phyloP scores from a whole-genome alignment of 163 green algal species.

The Chlamydomonas reinhardtii region DNA sequence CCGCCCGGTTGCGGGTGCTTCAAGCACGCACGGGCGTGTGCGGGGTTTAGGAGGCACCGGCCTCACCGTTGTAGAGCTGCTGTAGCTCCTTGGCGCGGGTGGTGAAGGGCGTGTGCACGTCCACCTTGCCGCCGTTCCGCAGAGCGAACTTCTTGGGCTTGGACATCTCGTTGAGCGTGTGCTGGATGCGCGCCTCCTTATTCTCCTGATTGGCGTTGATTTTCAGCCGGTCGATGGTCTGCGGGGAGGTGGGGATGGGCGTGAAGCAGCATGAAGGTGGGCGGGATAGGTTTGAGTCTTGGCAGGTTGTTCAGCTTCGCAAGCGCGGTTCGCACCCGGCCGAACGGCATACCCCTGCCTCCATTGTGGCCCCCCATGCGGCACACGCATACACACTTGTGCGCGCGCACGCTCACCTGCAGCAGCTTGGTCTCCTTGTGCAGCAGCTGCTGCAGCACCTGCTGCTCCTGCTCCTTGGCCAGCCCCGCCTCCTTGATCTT shows the following conservation, averaged over 20 bases:
- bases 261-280: neutral
- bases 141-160: conserved; percentile 81
- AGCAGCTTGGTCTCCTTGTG: conserved; percentile 92
- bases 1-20: too few relatives aligned
- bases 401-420: conserved; percentile 67
- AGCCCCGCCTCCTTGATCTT: conserved; percentile 75
- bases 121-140: conserved; percentile 66
- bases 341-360: too few relatives aligned
- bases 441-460: conserved; percentile 81
- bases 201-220: conserved; percentile 73
- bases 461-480: conserved; percentile 70
- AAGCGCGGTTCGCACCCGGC: too few relatives aligned
- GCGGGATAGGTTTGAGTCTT: neutral
- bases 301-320: too few relatives aligned
- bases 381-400: neutral
- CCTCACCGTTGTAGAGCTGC: conserved; percentile 82
- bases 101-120: conserved; percentile 88
- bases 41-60: too few relatives aligned
- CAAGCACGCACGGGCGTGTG: too few relatives aligned
- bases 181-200: conserved; percentile 71
- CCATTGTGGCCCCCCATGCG: too few relatives aligned
- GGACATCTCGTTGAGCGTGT: conserved; percentile 67
- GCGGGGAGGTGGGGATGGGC: neutral
- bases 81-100: conserved; percentile 82
- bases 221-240: conserved; percentile 87